Evolutionary conservation across 2,329 filamentous ascomycete species (phyloP), one percentile per base, ranked within the genome.

Genomic region (Daldinia sp.): DNA sequence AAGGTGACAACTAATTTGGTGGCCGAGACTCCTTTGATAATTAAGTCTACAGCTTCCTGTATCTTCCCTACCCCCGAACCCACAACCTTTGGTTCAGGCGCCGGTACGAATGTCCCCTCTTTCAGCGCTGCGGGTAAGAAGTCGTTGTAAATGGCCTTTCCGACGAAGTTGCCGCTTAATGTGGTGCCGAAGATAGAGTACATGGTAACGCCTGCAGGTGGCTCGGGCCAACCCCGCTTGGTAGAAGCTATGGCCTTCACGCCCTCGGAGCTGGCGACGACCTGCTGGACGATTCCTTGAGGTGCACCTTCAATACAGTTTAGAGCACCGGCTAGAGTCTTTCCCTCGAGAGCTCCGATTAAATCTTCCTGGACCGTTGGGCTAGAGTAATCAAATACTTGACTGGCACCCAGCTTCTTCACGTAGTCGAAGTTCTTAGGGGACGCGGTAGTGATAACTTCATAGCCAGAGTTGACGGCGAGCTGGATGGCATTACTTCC

Each of bases 401-500:
- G 64, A 54, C 56, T 63, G 13, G 64, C 69, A 25, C 69, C 68
- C 7, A 73, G 66, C 49, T 66, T 55, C 58, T 68, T 65, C 17
- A 66, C 49, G 34, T 72, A 70, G 9, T 63, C 52, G 48, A 67
- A 66, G 52, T 70, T 70, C 51, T 72, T 75, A 8, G 73, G 69
- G 1, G 75, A 77, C 0, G 76, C 73, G 1, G 77, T 80, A 5
- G 76, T 69, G 11, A 80, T 64, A 13, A 82, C 79, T 19, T 76
- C 71, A 50, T 78, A 79, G 6, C 80, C 80, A 3, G 77, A 74
- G 4, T 75, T 75, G 9, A 72, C 68, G 23, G 76, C 73, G 2
- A 81, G 73, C 60, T 82, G 80, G 15, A 81, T 77, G 1, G 77
- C 78, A 45, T 76, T 77, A 61, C 74, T 75, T 1, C 81, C 80